Base-by-base conservation (phyloP, 1,139 yeast species). In the Arxiozyma bovina region DNA sequence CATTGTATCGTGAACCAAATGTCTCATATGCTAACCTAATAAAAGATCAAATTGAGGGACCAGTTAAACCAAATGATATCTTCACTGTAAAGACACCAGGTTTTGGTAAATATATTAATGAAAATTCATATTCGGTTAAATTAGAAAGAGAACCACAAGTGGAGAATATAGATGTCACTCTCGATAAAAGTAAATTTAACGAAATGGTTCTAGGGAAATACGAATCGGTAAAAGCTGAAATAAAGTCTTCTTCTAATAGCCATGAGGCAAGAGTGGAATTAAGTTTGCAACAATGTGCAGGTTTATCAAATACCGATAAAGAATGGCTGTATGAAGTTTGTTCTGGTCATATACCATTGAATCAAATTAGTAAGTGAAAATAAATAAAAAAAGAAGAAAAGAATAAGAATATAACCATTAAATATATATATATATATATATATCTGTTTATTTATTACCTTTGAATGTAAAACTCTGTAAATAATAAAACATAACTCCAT, bases 271-370 rank as follows among this genome's bases (percentile, higher is more conserved):
- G 60, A 43, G 68, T 60, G 4, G 63, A 63, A 54, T 40, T 56
- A 23, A 61, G 64, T 48, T 57, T 67, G 51, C 61, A 63, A 45
- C 56, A 50, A 8, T 51, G 53, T 45, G 50, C 45, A n/a, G 49
- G 55, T 50, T 48, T 57, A 25, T 56, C 52, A 45, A 42, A 58
- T 27, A 57, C 60, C 48, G 17, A 53, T 18, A 60, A 54, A 9
- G 53, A 61, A 45, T 49, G 60, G 20, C 49, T 66, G 12, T 61
- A 60, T 47, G 60, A 65, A 30, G 64, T 66, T 20, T 67, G 71
- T 51, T 61, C 69, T n/a, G 71, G 70, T 46, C 50, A 62, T 47
- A 53, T 53, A 44, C 41, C 54, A 52, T 48, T 41, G 18, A 41
- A 25, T 25, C 45, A 48, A 41, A 8, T 44, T 9, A 30, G 25